These are phyloP conservation scores for Podila clonocystis DNA, from an alignment of 192 early-diverging fungal genomes.

Conservation along the genomic window DNA sequence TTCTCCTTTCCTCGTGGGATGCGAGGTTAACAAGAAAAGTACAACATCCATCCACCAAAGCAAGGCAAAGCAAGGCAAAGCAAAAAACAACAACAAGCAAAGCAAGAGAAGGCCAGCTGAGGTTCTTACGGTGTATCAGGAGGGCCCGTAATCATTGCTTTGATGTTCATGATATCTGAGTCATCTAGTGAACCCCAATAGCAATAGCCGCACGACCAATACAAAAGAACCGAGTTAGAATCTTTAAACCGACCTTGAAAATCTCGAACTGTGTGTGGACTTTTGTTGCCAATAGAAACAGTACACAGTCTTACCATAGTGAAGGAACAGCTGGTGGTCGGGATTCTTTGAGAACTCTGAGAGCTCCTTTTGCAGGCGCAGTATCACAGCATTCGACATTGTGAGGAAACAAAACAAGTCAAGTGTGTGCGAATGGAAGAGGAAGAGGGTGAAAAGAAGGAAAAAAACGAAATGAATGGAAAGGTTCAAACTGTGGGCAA, in stretches of 20 bases:
- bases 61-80: background rate
- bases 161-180: slow-evolving; percentile 68
- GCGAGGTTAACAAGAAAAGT: no score
- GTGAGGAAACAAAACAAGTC: background rate
- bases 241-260: no score
- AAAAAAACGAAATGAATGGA: background rate
- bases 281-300: background rate
- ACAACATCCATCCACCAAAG: slow-evolving; percentile 2
- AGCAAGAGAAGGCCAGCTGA: background rate
- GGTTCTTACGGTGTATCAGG: slow-evolving; percentile 64
- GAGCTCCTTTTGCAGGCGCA: slow-evolving; percentile 44
- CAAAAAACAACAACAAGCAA: background rate
- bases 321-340: slow-evolving; percentile 45
- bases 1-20: slow-evolving; percentile 2
- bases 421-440: background rate
- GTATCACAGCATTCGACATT: slow-evolving; percentile 47
- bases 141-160: slow-evolving; percentile 70
- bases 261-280: no score
- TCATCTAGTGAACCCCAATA: slow-evolving; percentile 46
- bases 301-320: slow-evolving; percentile 28
- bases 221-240: background rate
- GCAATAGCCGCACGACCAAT: background rate
- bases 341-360: slow-evolving; percentile 51
- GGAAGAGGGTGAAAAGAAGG: background rate
- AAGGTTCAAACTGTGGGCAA: background rate